Evolutionary conservation across 305 asterid species (phyloP).

Genomic region (Solanum chacoense): DNA sequence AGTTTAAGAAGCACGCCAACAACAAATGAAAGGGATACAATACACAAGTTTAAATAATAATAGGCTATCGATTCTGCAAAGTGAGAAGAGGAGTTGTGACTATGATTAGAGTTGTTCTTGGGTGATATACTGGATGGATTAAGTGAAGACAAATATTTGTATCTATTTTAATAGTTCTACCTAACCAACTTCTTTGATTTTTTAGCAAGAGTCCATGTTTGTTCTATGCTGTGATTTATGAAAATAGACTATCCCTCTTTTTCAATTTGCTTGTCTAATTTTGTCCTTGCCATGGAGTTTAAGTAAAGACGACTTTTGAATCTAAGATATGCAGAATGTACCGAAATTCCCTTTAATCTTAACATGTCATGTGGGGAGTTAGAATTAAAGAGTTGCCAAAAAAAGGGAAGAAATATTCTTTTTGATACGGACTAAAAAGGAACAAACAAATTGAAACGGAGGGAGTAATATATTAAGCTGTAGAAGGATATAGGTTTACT

Average conservation of each 20-base stretch:
- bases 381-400: background rate
- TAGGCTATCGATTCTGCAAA: background rate
- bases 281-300: background rate
- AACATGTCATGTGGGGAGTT: background rate
- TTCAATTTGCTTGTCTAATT: background rate
- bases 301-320: background rate
- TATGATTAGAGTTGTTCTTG: background rate
- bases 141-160: background rate
- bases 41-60: background rate
- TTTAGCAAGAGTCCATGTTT: background rate
- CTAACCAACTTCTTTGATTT: background rate
- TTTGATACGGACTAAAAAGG: background rate
- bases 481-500: background rate
- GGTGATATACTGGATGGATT: background rate
- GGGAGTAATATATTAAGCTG: background rate
- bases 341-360: background rate
- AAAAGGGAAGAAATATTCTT: background rate
- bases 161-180: background rate
- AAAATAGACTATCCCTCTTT: background rate
- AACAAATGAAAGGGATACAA: background rate
- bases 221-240: background rate
- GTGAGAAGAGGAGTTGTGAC: background rate
- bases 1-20: background rate
- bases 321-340: background rate
- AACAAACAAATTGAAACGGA: background rate